These are phyloP conservation scores for Daldinia eschscholtzii DNA, from an alignment of 2,329 filamentous ascomycete species.

Conservation along the genomic window DNA sequence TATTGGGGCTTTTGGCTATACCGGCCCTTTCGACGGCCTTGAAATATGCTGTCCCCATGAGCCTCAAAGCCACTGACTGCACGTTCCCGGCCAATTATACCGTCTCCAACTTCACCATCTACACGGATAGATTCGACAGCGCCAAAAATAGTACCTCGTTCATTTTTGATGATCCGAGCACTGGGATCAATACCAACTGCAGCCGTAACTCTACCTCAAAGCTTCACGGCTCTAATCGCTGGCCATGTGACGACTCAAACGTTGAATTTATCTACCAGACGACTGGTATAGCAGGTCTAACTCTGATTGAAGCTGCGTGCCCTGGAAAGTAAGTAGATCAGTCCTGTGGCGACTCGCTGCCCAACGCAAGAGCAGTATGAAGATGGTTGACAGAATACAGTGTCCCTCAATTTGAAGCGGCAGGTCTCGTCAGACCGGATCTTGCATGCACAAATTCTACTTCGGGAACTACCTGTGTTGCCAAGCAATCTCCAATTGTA, in stretches of 20 bases:
- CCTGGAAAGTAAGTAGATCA: constrained; percentile 46
- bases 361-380: neutral
- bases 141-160: constrained; percentile 45
- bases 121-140: constrained; percentile 40
- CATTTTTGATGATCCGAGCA: constrained; percentile 47
- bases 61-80: constrained; percentile 44
- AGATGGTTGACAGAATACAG: constrained; percentile 37
- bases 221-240: constrained; percentile 45
- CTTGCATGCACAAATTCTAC: constrained; percentile 45
- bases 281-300: constrained; percentile 46
- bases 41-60: constrained; percentile 46
- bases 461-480: constrained; percentile 43
- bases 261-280: constrained; percentile 52
- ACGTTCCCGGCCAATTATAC: constrained; percentile 46
- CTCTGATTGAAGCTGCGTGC: constrained; percentile 49
- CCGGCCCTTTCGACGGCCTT: constrained; percentile 44
- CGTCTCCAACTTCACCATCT: constrained; percentile 47
- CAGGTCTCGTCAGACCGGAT: constrained; percentile 43
- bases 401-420: constrained; percentile 45
- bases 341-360: neutral
- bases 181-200: constrained; percentile 48
- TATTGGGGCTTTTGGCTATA: constrained; percentile 45
- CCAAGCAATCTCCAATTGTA: constrained; percentile 37
- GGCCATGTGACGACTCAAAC: constrained; percentile 46
- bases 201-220: constrained; percentile 48